These are phyloP conservation scores for Lasiodiplodia theobromae DNA, from an alignment of 2,329 filamentous ascomycete species.

Conservation along the genomic window DNA sequence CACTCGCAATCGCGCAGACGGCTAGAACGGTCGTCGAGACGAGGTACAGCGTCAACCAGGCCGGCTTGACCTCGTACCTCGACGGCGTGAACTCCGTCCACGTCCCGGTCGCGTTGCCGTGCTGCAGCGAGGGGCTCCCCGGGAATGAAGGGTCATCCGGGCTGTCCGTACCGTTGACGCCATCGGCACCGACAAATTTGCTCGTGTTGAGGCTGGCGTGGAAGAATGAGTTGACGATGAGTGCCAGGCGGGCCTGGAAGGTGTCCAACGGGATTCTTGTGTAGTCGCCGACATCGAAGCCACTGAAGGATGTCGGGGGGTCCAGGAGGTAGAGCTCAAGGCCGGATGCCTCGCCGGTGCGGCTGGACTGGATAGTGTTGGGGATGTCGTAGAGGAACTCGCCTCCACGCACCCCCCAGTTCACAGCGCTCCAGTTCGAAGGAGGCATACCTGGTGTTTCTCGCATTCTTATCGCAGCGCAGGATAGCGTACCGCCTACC, in stretches of 20 bases:
- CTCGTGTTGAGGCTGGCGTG: constrained; percentile 10
- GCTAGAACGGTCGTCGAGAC: constrained; percentile 11
- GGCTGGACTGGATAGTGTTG: not conserved
- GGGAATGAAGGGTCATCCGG: no score
- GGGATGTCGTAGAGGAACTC: not conserved
- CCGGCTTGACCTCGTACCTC: not conserved
- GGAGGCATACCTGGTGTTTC: not conserved
- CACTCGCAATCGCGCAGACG: constrained; percentile 28
- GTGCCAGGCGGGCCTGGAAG: constrained; percentile 28
- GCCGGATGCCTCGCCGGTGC: not conserved
- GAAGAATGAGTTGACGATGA: constrained; percentile 32
- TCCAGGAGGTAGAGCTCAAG: constrained; percentile 22
- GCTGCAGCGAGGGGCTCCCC: no score
- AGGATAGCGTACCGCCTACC: not conserved
- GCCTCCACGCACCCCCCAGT: no score
- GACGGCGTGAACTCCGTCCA: not conserved
- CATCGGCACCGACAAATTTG: constrained; percentile 16
- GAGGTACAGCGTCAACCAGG: constrained; percentile 24
- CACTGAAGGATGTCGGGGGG: not conserved
- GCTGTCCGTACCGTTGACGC: not conserved
- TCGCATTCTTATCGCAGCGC: not conserved
- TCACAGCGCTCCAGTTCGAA: not conserved
- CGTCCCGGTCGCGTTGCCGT: not conserved
- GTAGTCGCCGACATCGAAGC: not conserved
- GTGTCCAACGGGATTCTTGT: not conserved